Conservation (phyloP, 208 protist genomes). For the Crithidia acanthocephali region DNA sequence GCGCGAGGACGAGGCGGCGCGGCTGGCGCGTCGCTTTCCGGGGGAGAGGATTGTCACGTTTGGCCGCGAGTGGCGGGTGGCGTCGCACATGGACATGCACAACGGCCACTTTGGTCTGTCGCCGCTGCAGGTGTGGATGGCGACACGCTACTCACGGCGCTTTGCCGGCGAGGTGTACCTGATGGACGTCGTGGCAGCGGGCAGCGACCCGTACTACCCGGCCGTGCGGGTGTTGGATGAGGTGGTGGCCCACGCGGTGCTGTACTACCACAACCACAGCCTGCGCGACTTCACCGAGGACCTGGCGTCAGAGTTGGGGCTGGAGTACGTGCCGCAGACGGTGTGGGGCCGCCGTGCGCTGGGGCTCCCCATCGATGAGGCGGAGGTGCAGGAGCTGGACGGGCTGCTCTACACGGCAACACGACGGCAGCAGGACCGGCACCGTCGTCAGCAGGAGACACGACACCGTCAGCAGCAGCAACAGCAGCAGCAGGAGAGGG, state of each 20-base stretch:
- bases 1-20: neutral
- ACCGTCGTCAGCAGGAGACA: slow-evolving; percentile 15
- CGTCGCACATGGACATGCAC: slow-evolving; percentile 40
- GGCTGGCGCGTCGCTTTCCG: slow-evolving; percentile 18
- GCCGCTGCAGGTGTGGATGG: slow-evolving; percentile 81
- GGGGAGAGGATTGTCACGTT: slow-evolving; percentile 38
- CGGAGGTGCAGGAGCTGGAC: slow-evolving; percentile 36
- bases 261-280: slow-evolving; percentile 80
- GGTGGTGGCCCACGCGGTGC: slow-evolving; percentile 81
- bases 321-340: slow-evolving; percentile 70
- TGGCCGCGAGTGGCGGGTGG: slow-evolving; percentile 28
- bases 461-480: slow-evolving; percentile 10
- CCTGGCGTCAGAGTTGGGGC: slow-evolving; percentile 52
- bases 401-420: slow-evolving; percentile 31
- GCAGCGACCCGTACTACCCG: slow-evolving; percentile 67
- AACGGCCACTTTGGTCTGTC: slow-evolving; percentile 64
- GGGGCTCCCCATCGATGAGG: slow-evolving; percentile 33
- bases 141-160: slow-evolving; percentile 65
- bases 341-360: slow-evolving; percentile 48
- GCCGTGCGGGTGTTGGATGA: slow-evolving; percentile 76
- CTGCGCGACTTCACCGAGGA: slow-evolving; percentile 81
- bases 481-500: neutral
- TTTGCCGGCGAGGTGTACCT: slow-evolving; percentile 78
- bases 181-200: slow-evolving; percentile 70
- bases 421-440: slow-evolving; percentile 22